These are phyloP conservation scores for Aspergillus sclerotioniger DNA, from an alignment of 495 filamentous ascomycete genomes.

Conservation along the genomic window DNA sequence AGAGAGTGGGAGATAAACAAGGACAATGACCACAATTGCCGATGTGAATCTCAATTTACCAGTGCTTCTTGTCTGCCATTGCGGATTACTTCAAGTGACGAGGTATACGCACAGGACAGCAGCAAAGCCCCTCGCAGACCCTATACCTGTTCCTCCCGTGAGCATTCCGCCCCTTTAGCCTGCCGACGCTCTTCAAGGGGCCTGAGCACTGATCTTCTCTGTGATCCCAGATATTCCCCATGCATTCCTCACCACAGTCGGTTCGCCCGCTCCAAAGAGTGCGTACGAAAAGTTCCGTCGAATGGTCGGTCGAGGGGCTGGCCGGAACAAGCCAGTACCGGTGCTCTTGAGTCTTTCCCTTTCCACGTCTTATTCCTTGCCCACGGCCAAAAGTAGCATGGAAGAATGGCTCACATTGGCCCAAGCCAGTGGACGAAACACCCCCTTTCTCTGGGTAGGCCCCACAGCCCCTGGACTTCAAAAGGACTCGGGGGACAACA, in stretches of 20 bases:
- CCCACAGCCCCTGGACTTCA: constrained; percentile 46
- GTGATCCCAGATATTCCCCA: constrained; percentile 36
- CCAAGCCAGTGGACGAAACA: constrained; percentile 31
- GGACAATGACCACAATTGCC: constrained; percentile 30
- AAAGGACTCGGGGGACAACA: constrained; percentile 28
- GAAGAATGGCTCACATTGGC: constrained; percentile 46
- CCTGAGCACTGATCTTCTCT: constrained; percentile 5
- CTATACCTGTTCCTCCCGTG: constrained; percentile 24
- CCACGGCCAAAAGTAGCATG: constrained; percentile 36
- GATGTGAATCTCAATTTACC: constrained; percentile 45
- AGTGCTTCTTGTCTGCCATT: constrained; percentile 31
- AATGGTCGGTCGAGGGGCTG: constrained; percentile 22
- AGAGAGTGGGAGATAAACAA: constrained; percentile 41
- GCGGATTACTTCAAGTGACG: constrained; percentile 33
- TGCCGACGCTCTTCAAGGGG: background rate
- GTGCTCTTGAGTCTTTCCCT: constrained; percentile 44
- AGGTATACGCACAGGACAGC: constrained; percentile 20
- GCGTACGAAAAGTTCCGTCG: constrained; percentile 25
- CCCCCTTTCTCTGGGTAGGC: constrained; percentile 50
- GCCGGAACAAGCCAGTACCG: constrained; percentile 41
- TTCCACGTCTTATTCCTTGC: constrained; percentile 34
- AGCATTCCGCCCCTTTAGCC: constrained; percentile 5
- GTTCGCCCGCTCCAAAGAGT: constrained; percentile 30
- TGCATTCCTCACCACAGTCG: constrained; percentile 34
- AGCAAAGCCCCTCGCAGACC: constrained; percentile 18